phyloP scores from a whole-genome alignment of 2,329 filamentous ascomycete species.

The Aspergillus nomiae region DNA sequence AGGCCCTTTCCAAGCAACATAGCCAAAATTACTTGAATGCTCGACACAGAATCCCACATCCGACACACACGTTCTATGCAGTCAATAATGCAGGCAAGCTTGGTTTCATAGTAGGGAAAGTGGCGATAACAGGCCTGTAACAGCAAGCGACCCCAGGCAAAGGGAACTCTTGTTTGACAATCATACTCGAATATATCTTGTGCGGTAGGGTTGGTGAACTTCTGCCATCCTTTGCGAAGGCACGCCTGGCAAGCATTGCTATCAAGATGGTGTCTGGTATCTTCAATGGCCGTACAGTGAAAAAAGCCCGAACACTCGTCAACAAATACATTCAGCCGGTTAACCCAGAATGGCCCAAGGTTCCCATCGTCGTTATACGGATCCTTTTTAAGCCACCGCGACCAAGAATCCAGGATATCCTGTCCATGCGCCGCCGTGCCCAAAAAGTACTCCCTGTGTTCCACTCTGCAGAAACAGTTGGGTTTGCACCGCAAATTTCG shows the following conservation, averaged over 20 bases:
- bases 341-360: slow-evolving; percentile 17
- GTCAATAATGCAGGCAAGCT: neutral
- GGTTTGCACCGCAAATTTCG: slow-evolving; percentile 9
- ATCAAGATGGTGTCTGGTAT: neutral
- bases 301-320: neutral
- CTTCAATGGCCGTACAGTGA: neutral
- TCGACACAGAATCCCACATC: neutral
- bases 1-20: neutral
- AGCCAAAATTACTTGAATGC: neutral
- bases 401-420: slow-evolving; percentile 16
- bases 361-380: slow-evolving; percentile 12
- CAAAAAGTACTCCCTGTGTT: slow-evolving; percentile 14
- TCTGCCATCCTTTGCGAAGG: slow-evolving; percentile 17
- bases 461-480: slow-evolving; percentile 8
- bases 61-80: neutral
- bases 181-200: neutral
- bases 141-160: neutral
- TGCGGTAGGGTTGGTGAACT: slow-evolving; percentile 8
- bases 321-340: slow-evolving; percentile 6
- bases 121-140: neutral
- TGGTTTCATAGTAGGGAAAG: neutral
- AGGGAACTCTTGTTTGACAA: neutral
- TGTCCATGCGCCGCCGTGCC: slow-evolving; percentile 8
- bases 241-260: slow-evolving; percentile 15
- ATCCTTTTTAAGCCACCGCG: slow-evolving; percentile 13